Evolutionary conservation across 116 monocot species (phyloP).

Genomic region (Iris pallida): DNA sequence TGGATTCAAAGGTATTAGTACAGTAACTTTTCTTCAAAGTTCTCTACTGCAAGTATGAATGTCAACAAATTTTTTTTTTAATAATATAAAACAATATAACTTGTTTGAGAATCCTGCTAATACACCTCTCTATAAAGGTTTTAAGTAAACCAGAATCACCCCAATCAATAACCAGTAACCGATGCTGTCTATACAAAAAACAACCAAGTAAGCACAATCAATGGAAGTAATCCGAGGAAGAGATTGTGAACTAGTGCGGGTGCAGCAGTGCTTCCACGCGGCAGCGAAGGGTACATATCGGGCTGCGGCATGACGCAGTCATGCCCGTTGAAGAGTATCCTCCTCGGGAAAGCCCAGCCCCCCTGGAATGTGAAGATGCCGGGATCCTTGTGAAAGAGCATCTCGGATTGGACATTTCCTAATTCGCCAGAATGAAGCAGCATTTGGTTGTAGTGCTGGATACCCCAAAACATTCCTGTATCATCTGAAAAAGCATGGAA

Average conservation of each 20-base stretch:
- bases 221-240: not conserved
- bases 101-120: too few relatives aligned
- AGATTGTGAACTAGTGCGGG: not conserved
- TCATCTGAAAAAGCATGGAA: slow-evolving; percentile 29
- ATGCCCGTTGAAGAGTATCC: slow-evolving; percentile 35
- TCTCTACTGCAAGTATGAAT: too few relatives aligned
- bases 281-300: slow-evolving; percentile 33
- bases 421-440: slow-evolving; percentile 20
- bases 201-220: not conserved
- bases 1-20: too few relatives aligned
- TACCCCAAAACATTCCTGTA: slow-evolving; percentile 50
- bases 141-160: not conserved
- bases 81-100: too few relatives aligned
- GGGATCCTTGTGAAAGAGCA: slow-evolving; percentile 31
- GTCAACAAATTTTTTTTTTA: too few relatives aligned
- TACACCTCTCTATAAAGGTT: too few relatives aligned
- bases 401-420: slow-evolving; percentile 47
- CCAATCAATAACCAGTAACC: not conserved
- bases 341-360: slow-evolving; percentile 49
- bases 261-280: slow-evolving; percentile 9
- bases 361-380: slow-evolving; percentile 27
- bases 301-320: slow-evolving; percentile 51
- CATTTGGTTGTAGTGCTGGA: slow-evolving; percentile 47
- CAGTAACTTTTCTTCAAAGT: too few relatives aligned
- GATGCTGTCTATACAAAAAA: slow-evolving; percentile 6